Conservation (phyloP, 176 grass and related monocot genomes). For the Poa pratensis region DNA sequence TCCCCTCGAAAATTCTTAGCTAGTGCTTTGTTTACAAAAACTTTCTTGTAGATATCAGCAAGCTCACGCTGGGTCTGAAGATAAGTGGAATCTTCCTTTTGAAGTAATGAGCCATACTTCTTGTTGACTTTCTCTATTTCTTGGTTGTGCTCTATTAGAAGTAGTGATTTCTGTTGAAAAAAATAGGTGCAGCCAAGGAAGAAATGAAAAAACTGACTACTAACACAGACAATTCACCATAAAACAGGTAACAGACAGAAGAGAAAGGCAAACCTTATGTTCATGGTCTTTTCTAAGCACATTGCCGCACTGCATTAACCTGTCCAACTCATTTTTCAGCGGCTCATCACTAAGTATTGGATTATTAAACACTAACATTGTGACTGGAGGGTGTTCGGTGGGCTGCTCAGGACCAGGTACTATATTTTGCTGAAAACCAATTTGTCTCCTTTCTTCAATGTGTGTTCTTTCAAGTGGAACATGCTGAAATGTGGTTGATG, state of each 20-base stretch:
- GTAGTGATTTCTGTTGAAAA: constrained; percentile 57
- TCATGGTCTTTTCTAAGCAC: constrained; percentile 46
- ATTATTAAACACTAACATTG: constrained; percentile 30
- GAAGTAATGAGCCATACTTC: constrained; percentile 59
- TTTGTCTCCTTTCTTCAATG: constrained; percentile 40
- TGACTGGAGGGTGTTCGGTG: constrained; percentile 36
- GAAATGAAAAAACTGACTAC: neutral
- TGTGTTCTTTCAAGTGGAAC: constrained; percentile 34
- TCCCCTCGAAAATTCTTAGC: constrained; percentile 58
- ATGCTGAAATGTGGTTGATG: constrained; percentile 31
- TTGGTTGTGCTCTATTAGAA: constrained; percentile 57
- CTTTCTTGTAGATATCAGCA: constrained; percentile 51
- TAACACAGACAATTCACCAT: neutral
- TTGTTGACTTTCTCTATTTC: constrained; percentile 61
- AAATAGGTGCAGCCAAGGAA: constrained; percentile 32
- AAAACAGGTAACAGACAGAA: constrained; percentile 7
- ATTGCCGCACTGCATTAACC: constrained; percentile 26
- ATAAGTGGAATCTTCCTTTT: constrained; percentile 52
- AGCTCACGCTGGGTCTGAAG: constrained; percentile 29
- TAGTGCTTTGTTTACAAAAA: constrained; percentile 55
- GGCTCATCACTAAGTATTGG: constrained; percentile 44
- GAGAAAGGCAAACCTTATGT: constrained; percentile 51
- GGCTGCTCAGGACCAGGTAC: constrained; percentile 23
- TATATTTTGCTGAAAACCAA: constrained; percentile 24
- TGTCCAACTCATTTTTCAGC: constrained; percentile 64